Base-by-base conservation (phyloP, 768 basidiomycete genomes). In the Tephrocybe sp. region DNA sequence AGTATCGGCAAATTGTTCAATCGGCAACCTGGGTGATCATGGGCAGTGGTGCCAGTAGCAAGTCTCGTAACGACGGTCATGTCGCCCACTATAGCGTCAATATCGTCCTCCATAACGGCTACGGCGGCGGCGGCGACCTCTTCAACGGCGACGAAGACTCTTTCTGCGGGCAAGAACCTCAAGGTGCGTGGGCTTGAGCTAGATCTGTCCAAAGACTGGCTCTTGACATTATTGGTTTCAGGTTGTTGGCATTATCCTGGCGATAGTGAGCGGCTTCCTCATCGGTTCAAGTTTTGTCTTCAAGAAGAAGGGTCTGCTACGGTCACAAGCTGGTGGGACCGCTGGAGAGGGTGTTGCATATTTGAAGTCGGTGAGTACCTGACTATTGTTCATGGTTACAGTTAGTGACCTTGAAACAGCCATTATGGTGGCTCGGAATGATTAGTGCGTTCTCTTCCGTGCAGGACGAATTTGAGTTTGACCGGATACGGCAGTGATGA, bases 341-440 rank as follows among this genome's bases (percentile, higher is more conserved):
- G 81, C 86, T 3, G 90, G 90, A 49, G 88, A 91, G 65, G 95
- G 96, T 25, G 93, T 96, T 53, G 92, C 82, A 11, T 99, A 98
- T 73, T 83, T 98, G 64, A 98, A 96, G 73, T 92, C 89, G 64
- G 90, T 92, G 18, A 33, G 25, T 48, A 23, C 30, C 40, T 21
- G 34, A 40, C 45, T 32, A 47, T 40, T 21, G 24, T 15, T 21
- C 41, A 47, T 40, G 30, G 39, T 39, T 57, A 46, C 24, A 6
- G 42, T 45, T 57, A 21, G 38, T 48, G n/a, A 54, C 66, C 26
- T 57, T 33, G n/a, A 47, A 40, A 23, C 32, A 91, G 88, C 69
- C 79, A 61, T 63, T 96, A 80, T 97, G 94, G 96, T 98, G 94
- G 96, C 73, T 74, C 26, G 93, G 94, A 57, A 95, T 96, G 94